Base-by-base conservation (phyloP, 2,329 filamentous ascomycete species). In the Hypoxylon sp. region DNA sequence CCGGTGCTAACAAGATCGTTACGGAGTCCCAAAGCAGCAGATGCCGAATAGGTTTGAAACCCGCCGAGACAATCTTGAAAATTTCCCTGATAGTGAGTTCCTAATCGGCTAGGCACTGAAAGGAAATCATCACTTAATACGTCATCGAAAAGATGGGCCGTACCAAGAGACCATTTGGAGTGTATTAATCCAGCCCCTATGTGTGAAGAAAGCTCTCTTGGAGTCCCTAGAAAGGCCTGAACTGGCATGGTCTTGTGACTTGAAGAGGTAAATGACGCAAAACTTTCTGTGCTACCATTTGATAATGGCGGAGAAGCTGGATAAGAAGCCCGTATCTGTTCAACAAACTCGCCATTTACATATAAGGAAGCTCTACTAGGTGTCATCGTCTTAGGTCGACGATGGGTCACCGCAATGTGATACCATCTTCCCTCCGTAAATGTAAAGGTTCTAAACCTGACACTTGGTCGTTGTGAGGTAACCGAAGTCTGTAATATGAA, bases 401-500 rank as follows among this genome's bases (percentile, higher is more conserved):
- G 90, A 79, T 99, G 96, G 23, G 96, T 93, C 67, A 99, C 82
- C 46, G 91, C 93, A 74, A 99, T 88, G 79, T 99, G 96, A 79
- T 99, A 99, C 96, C 96, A 99, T 73, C 84, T 86, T 60, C 89
- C 87, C 69, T 92, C 86, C 73, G 90, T 84, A 75, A 99, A 98
- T 0, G 86, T 83, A 10, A 90, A 88, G 2, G 91, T 91, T 78
- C 96, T 97, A 84, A 99, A 99, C 61, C 96, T 89, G 50, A 99
- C 93, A 79, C 95, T 98, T 2, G 96, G 95, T 64, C 92, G 89
- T 57, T 89, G 86, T 7, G 94, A 94, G 57, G 90, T 93, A 67
- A 98, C 92, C 17, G 96, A 98, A 6, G 97, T 98, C 80, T 99
- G 96, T 5, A 99, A 83, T 72, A 99, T 99, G 72, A 99, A 92